These are phyloP conservation scores for Copromyces sp. DNA, from an alignment of 495 filamentous ascomycete species.

Conservation along the genomic window DNA sequence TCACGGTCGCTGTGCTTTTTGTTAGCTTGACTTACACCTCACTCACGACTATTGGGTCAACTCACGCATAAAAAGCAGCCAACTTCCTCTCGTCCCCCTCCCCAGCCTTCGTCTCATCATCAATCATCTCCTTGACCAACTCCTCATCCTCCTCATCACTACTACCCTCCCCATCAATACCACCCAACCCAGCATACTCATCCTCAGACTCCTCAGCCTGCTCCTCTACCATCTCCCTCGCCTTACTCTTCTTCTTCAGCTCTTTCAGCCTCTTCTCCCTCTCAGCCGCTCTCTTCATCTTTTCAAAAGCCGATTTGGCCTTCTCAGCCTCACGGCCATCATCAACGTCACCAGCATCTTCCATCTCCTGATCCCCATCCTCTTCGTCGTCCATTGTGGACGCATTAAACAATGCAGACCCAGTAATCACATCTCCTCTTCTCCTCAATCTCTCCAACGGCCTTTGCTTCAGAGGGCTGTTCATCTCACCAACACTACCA, in stretches of 20 bases:
- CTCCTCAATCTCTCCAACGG: constrained; percentile 43
- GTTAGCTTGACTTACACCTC: constrained; percentile 3
- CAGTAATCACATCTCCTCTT: constrained; percentile 21
- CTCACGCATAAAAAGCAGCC: constrained; percentile 83
- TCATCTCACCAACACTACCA: constrained; percentile 33
- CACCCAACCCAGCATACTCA: constrained; percentile 92
- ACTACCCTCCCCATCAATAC: constrained; percentile 78
- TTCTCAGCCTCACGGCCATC: constrained; percentile 31
- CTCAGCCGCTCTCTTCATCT: constrained; percentile 63
- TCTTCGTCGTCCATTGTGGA: constrained; percentile 31
- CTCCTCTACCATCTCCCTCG: constrained; percentile 79
- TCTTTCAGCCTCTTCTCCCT: constrained; percentile 37
- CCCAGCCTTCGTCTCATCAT: constrained; percentile 59
- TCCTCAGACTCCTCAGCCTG: constrained; percentile 97
- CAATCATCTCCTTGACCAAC: constrained; percentile 74
- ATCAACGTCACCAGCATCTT: constrained; percentile 36
- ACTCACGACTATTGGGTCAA: constrained; percentile 9
- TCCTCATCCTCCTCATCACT: constrained; percentile 52
- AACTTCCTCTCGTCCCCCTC: constrained; percentile 67
- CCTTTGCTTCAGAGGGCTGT: constrained; percentile 14
- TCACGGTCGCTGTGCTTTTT: constrained; percentile 48
- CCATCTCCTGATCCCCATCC: constrained; percentile 41
- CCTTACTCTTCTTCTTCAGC: constrained; percentile 72
- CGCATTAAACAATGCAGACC: constrained; percentile 18
- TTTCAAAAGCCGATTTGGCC: constrained; percentile 45